These are phyloP conservation scores for Gentiana macrophylla DNA, from an alignment of 257 asterid species.

Conservation along the genomic window DNA sequence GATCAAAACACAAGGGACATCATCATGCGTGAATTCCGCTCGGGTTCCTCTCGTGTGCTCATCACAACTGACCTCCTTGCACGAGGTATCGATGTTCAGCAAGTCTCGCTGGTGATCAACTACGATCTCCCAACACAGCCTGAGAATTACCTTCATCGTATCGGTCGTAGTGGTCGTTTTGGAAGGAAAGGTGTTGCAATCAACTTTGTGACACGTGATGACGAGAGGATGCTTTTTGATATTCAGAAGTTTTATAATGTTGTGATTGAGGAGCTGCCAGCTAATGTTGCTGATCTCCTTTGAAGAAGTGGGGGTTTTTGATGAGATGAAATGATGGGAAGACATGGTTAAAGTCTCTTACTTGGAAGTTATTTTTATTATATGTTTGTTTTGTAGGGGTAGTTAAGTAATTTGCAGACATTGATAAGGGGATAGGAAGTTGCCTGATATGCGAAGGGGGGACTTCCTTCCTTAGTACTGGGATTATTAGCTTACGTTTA, in stretches of 20 bases:
- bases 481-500: conserved; percentile 15
- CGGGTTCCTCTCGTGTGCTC: conserved; percentile 67
- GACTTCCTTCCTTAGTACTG: conserved; percentile 11
- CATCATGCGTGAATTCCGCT: conserved; percentile 38
- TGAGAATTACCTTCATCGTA: conserved; percentile 73
- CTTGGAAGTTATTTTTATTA: conserved; percentile 15
- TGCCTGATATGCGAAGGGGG: conserved; percentile 19
- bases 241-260: conserved; percentile 72
- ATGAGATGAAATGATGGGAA: conserved; percentile 14
- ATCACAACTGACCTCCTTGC: conserved; percentile 75
- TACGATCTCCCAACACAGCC: conserved; percentile 79
- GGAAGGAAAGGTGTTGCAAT: conserved; percentile 88
- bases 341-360: conserved; percentile 10
- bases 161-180: conserved; percentile 78
- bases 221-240: conserved; percentile 65
- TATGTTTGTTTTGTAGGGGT: conserved; percentile 21
- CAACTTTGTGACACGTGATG: conserved; percentile 70
- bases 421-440: conserved; percentile 5
- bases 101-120: conserved; percentile 74
- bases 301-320: conserved; percentile 30
- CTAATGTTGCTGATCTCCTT: conserved; percentile 71
- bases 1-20: conserved; percentile 42
- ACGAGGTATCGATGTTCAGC: conserved; percentile 78
- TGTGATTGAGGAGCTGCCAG: conserved; percentile 68
- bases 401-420: conserved; percentile 28